phyloP scores from a whole-genome alignment of 2,329 filamentous ascomycete species.

The Alternaria triticina region DNA sequence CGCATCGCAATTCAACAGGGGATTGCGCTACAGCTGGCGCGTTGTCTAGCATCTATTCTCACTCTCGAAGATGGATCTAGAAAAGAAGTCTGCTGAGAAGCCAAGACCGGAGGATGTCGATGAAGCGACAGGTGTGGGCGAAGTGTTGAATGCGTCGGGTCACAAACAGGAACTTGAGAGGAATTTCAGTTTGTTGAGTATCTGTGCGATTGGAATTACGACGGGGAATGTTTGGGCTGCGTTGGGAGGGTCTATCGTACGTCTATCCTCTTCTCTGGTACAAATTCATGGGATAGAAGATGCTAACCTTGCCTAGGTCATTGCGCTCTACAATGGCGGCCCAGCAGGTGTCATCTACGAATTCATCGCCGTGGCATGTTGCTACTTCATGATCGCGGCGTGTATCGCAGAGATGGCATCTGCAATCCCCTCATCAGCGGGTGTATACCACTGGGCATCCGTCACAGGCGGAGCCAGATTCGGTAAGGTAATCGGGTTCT shows the following conservation, averaged over 20 bases:
- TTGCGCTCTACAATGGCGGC: slow-evolving; percentile 55
- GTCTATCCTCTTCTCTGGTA: slow-evolving; percentile 35
- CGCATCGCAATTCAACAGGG: too few species aligned
- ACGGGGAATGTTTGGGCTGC: slow-evolving; percentile 55
- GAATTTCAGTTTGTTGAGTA: slow-evolving; percentile 56
- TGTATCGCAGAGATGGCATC: slow-evolving; percentile 60
- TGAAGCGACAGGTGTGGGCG: slow-evolving; percentile 31
- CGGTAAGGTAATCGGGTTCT: slow-evolving; percentile 57
- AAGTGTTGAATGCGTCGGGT: slow-evolving; percentile 57
- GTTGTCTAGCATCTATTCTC: too few species aligned
- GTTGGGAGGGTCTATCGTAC: slow-evolving; percentile 56
- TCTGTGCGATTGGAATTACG: slow-evolving; percentile 55
- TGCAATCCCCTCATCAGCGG: slow-evolving; percentile 51
- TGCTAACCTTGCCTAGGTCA: slow-evolving; percentile 30
- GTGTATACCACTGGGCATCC: slow-evolving; percentile 62
- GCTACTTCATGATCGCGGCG: slow-evolving; percentile 59
- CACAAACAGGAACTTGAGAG: slow-evolving; percentile 60
- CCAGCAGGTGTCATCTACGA: slow-evolving; percentile 56
- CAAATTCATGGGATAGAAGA: neutral
- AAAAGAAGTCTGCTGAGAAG: slow-evolving; percentile 21
- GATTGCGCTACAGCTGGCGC: too few species aligned
- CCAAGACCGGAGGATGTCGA: slow-evolving; percentile 18
- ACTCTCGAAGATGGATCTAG: slow-evolving; percentile 8
- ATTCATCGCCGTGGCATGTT: slow-evolving; percentile 57
- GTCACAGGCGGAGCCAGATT: slow-evolving; percentile 56